Percentiles rank a stretch among this genome's conserved stretches.
Conservation (phyloP, 2,329 filamentous ascomycete species). For the Lojkania enalia region DNA sequence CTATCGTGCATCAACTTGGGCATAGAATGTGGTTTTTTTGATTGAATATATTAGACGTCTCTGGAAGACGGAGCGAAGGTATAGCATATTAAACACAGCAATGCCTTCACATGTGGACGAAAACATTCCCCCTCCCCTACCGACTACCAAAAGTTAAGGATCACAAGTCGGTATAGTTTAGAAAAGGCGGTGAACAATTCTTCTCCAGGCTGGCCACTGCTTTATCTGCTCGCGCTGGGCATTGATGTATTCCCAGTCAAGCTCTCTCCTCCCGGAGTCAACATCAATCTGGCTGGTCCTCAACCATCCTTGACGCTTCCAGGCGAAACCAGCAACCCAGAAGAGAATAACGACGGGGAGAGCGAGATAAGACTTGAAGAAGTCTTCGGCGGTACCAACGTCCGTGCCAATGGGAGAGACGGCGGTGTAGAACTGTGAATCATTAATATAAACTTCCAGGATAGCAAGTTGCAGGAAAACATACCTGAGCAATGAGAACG, state of each 20-base stretch:
- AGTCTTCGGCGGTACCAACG: slow-evolving; percentile 43
- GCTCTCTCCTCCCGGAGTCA: slow-evolving; percentile 65
- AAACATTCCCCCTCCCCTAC: too few species aligned
- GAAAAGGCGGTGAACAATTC: slow-evolving; percentile 28
- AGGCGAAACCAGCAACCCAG: slow-evolving; percentile 58
- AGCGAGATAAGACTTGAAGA: slow-evolving; percentile 55
- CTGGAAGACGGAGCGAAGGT: too few species aligned
- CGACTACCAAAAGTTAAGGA: neutral
- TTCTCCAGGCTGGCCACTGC: slow-evolving; percentile 56
- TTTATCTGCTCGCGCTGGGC: slow-evolving; percentile 56
- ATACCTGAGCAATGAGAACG: slow-evolving; percentile 45
- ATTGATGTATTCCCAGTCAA: slow-evolving; percentile 68
- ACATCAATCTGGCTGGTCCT: slow-evolving; percentile 65
- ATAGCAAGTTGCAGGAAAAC: slow-evolving; percentile 6
- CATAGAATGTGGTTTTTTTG: too few species aligned
- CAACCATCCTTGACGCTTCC: slow-evolving; percentile 67
- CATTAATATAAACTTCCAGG: neutral
- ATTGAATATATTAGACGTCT: too few species aligned
- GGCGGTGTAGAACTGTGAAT: slow-evolving; percentile 44
- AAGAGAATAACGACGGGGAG: slow-evolving; percentile 49
- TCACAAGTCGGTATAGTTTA: too few species aligned
- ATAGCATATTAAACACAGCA: too few species aligned
- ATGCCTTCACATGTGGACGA: too few species aligned
- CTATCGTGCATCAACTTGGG: too few species aligned
- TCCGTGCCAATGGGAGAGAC: slow-evolving; percentile 36